Percentiles rank a stretch among this genome's conserved stretches.
Evolutionary conservation across 345 rosid species (phyloP).

Genomic region (Rhodomyrtus tomentosa): DNA sequence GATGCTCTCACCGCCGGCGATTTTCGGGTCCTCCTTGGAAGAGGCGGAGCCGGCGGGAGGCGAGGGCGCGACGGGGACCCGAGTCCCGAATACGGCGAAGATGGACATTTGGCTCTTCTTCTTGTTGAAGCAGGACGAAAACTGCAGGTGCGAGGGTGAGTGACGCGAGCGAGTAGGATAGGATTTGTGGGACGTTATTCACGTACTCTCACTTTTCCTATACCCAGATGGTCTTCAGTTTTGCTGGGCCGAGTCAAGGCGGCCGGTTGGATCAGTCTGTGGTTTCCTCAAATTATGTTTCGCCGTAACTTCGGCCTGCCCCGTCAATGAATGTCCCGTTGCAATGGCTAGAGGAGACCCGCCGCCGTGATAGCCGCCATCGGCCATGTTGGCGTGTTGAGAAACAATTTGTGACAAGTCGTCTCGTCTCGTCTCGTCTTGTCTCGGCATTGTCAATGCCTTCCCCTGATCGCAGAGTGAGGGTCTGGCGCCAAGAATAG

Average conservation of each 20-base stretch:
- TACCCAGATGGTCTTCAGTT: too few species aligned
- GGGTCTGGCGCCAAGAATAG: not conserved
- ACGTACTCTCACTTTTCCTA: not conserved
- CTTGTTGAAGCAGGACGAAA: not conserved
- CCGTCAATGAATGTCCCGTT: not conserved
- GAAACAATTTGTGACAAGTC: not conserved
- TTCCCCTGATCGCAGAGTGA: not conserved
- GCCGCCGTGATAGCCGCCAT: not conserved
- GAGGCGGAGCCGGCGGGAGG: not conserved
- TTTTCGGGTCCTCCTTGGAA: not conserved
- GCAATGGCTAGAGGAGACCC: not conserved
- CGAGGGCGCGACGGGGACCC: not conserved
- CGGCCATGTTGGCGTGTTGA: not conserved
- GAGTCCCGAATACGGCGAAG: slow-evolving; percentile 5
- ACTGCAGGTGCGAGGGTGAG: not conserved
- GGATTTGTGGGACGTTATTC: not conserved
- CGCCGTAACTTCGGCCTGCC: not conserved
- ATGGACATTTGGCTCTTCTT: not conserved
- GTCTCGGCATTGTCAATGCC: not conserved
- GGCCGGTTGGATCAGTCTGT: not conserved
- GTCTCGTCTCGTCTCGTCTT: not conserved
- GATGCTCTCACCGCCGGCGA: not conserved
- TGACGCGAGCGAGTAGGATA: not conserved
- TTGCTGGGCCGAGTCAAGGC: not conserved
- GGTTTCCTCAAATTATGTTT: not conserved